Percentiles rank a stretch among this genome's conserved stretches.
phyloP scores from a whole-genome alignment of 2,329 filamentous ascomycete genomes.

The Corinectria fuckeliana region DNA sequence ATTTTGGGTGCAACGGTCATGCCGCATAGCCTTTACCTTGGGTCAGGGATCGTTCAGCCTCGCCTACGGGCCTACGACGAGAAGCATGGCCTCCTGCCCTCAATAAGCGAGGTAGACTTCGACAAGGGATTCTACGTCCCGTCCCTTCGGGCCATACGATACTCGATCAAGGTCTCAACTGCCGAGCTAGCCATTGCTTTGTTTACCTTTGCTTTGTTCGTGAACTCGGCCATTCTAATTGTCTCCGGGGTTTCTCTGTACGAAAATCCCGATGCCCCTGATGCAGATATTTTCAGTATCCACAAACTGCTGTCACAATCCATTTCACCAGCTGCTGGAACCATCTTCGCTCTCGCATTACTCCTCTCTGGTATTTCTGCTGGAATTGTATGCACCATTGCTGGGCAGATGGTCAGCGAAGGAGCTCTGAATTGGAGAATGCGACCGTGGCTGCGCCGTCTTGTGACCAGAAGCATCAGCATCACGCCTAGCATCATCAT shows the following conservation, averaged over 20 bases:
- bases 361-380: constrained; percentile 82
- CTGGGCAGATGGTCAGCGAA: constrained; percentile 88
- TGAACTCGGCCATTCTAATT: constrained; percentile 83
- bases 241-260: constrained; percentile 81
- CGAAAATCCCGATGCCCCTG: constrained; percentile 62
- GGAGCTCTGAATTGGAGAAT: constrained; percentile 79
- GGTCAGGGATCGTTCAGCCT: constrained; percentile 72
- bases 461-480: constrained; percentile 79
- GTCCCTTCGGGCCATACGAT: constrained; percentile 73
- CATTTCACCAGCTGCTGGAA: constrained; percentile 77
- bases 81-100: constrained; percentile 57
- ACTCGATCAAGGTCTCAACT: constrained; percentile 77
- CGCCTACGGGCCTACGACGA: constrained; percentile 69
- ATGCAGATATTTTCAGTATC: constrained; percentile 84
- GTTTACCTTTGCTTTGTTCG: constrained; percentile 83
- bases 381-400: constrained; percentile 87
- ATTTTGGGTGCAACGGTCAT: constrained; percentile 80
- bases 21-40: constrained; percentile 73
- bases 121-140: constrained; percentile 71
- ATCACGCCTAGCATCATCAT: constrained; percentile 86
- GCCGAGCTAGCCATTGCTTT: constrained; percentile 74
- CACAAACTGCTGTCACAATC: constrained; percentile 72
- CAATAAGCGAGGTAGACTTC: constrained; percentile 40
- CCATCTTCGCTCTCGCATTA: constrained; percentile 82
- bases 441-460: constrained; percentile 77